Evolutionary conservation across 2,329 filamentous ascomycete species (phyloP).

Genomic region (Aspergillus persii): DNA sequence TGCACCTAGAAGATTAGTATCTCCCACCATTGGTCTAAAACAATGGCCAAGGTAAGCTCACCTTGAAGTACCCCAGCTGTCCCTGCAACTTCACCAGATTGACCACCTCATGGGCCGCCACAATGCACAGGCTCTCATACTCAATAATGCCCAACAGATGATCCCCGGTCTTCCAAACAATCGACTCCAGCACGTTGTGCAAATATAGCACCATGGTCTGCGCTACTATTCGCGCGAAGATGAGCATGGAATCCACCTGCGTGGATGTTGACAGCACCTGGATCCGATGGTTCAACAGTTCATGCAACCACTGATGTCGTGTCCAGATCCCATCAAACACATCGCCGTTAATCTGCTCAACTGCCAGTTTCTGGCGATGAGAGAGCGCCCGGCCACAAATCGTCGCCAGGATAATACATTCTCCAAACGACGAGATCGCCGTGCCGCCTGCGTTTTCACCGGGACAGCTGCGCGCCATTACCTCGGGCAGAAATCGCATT

Average conservation of each 20-base stretch:
- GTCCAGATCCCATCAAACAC: slow-evolving; percentile 16
- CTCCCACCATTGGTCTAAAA: background rate
- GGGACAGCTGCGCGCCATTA: slow-evolving; percentile 15
- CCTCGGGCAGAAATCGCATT: slow-evolving; percentile 32
- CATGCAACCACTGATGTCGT: slow-evolving; percentile 18
- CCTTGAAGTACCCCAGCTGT: slow-evolving; percentile 21
- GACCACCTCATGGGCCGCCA: slow-evolving; percentile 20
- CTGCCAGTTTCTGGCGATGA: slow-evolving; percentile 14
- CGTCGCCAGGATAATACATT: slow-evolving; percentile 35
- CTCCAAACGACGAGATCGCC: slow-evolving; percentile 28
- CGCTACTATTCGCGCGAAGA: slow-evolving; percentile 18
- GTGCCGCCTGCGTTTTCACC: slow-evolving; percentile 1
- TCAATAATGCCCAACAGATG: slow-evolving; percentile 19
- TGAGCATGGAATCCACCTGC: slow-evolving; percentile 18
- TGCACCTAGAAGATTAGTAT: slow-evolving; percentile 12
- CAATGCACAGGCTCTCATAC: slow-evolving; percentile 17
- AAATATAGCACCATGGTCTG: slow-evolving; percentile 19
- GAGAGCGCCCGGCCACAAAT: slow-evolving; percentile 18
- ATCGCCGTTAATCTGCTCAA: slow-evolving; percentile 14
- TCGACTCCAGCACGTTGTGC: slow-evolving; percentile 19
- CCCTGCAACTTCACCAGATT: slow-evolving; percentile 17
- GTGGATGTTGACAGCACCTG: slow-evolving; percentile 10
- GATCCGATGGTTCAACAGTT: slow-evolving; percentile 16
- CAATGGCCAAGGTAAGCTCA: background rate
- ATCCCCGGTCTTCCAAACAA: slow-evolving; percentile 20